Percentiles rank a stretch among this genome's conserved stretches.
These are phyloP conservation scores for Zymoseptoria pseudotritici DNA, from an alignment of 2,329 filamentous ascomycete species.

Conservation along the genomic window DNA sequence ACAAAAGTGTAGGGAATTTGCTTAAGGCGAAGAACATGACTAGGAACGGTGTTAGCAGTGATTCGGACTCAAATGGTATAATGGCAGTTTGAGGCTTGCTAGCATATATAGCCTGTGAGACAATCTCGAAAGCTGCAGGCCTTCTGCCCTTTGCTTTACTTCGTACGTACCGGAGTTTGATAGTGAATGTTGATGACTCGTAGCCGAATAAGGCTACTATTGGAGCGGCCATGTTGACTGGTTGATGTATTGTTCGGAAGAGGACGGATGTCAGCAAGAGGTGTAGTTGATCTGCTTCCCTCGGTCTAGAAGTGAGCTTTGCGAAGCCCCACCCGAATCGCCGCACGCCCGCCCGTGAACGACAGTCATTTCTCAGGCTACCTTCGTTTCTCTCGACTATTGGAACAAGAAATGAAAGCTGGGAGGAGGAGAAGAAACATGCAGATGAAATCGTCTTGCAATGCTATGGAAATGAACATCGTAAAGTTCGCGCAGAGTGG, in stretches of 20 bases:
- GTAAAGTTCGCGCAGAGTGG: neutral
- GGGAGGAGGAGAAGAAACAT: neutral
- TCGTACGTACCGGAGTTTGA: slow-evolving; percentile 27
- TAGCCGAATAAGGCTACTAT: slow-evolving; percentile 25
- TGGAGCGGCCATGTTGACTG: slow-evolving; percentile 9
- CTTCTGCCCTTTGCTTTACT: no score
- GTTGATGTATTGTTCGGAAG: neutral
- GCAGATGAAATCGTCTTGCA: neutral
- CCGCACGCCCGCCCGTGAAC: neutral
- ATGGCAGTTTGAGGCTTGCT: no score
- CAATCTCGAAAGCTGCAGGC: no score
- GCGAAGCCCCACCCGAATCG: neutral
- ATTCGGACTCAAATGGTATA: no score
- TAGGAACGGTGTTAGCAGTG: no score
- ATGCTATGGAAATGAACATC: neutral
- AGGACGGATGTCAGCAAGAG: neutral
- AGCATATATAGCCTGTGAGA: no score
- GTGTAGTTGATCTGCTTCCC: neutral
- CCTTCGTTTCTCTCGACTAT: neutral
- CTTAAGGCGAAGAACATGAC: slow-evolving; percentile 31
- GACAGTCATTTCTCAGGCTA: neutral
- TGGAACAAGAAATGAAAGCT: neutral
- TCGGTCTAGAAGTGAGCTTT: neutral
- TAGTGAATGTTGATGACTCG: slow-evolving; percentile 24
- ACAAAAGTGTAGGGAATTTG: slow-evolving; percentile 34